Evolutionary conservation across 768 basidiomycete species (phyloP).

Genomic region (Trametes sanguinea): DNA sequence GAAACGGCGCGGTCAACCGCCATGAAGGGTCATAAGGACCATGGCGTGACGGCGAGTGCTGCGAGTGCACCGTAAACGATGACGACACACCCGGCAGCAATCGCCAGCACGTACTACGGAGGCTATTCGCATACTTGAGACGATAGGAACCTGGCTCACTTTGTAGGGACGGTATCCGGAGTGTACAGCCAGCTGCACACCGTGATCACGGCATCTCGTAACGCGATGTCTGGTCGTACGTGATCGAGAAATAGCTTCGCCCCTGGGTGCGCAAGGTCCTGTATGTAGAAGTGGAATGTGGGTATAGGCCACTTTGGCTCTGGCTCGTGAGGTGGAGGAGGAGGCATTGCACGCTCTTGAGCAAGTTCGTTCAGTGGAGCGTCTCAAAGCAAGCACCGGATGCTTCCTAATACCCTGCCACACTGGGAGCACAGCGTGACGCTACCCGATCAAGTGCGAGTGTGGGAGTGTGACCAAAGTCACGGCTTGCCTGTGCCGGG

Average conservation of each 20-base stretch:
- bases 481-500: no score
- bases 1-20: conserved; percentile 13
- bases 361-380: not conserved
- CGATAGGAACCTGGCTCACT: conserved; percentile 38
- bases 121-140: not conserved
- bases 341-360: conserved; percentile 24
- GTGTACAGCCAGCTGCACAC: conserved; percentile 47
- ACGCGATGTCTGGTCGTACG: conserved; percentile 44
- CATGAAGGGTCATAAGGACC: conserved; percentile 9
- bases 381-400: not conserved
- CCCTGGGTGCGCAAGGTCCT: conserved; percentile 62
- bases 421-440: not conserved
- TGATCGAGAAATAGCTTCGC: conserved; percentile 54
- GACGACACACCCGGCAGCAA: conserved; percentile 35
- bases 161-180: conserved; percentile 46
- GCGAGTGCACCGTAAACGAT: conserved; percentile 34
- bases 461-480: not conserved
- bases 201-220: conserved; percentile 41
- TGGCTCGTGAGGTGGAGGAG: conserved; percentile 22
- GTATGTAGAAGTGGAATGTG: conserved; percentile 53
- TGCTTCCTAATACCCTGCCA: not conserved
- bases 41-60: conserved; percentile 16
- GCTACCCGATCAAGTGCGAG: not conserved
- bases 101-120: conserved; percentile 3
- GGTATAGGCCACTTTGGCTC: conserved; percentile 56